A percentile compares a stretch with the other conserved stretches of the same genome.
These are phyloP conservation scores for Teunomyces stri DNA, from an alignment of 805 yeast species.

Conservation along the genomic window DNA sequence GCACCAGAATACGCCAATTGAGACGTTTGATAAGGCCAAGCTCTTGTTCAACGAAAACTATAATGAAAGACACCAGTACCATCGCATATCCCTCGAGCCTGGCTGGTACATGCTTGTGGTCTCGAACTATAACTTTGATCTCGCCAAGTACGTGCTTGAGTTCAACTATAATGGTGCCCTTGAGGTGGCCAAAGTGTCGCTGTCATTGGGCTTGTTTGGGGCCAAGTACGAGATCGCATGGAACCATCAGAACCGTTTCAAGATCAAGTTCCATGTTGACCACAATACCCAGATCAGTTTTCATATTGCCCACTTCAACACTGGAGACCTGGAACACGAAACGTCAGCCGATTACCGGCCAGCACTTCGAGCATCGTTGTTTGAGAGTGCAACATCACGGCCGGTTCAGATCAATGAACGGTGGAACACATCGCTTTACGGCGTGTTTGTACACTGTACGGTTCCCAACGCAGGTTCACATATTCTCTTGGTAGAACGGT, in stretches of 20 bases:
- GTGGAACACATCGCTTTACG: conserved; percentile 45
- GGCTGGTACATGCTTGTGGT: conserved; percentile 45
- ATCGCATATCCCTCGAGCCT: conserved; percentile 20
- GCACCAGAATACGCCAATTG: conserved; percentile 17
- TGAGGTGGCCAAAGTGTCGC: conserved; percentile 15
- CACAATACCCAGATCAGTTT: conserved; percentile 21
- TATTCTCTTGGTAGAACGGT: conserved; percentile 46
- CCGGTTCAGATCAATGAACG: conserved; percentile 34
- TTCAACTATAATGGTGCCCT: conserved; percentile 20
- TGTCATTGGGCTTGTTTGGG: conserved; percentile 35
- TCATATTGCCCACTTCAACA: conserved; percentile 23
- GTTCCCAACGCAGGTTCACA: conserved; percentile 27
- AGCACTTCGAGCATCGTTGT: conserved; percentile 44
- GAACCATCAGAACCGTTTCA: conserved; percentile 39
- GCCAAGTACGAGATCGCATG: conserved; percentile 29
- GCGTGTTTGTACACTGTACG: conserved; percentile 37
- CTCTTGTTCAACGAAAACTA: conserved; percentile 30
- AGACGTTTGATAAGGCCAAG: conserved; percentile 19
- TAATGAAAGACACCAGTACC: conserved; percentile 33
- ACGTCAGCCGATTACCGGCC: conserved; percentile 40
- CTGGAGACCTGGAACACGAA: conserved; percentile 4
- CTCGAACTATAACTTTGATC: conserved; percentile 43
- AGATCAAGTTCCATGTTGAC: conserved; percentile 24
- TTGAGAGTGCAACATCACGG: conserved; percentile 22
- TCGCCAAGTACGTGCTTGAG: conserved; percentile 27